phyloP scores from a whole-genome alignment of 306 rosid genomes.

The Cucurbita pepo region DNA sequence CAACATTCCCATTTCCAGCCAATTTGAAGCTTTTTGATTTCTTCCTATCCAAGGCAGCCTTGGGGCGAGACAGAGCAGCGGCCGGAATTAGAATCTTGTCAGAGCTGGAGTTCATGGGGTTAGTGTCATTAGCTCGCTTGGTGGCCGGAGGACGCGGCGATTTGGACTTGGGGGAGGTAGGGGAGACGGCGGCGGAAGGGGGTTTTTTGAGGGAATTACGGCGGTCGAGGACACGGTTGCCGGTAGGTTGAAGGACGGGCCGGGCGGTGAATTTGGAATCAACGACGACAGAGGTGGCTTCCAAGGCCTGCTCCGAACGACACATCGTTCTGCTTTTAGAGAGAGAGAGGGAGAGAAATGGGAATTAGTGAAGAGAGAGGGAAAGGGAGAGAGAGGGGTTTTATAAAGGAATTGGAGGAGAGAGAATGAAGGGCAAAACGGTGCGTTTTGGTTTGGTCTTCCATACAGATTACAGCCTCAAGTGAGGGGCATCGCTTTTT shows the following conservation, averaged over 20 bases:
- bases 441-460: not conserved
- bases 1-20: not conserved
- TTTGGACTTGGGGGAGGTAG: conserved; percentile 47
- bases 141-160: conserved; percentile 67
- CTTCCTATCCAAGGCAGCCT: conserved; percentile 49
- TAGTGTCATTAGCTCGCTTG: conserved; percentile 60
- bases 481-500: conserved; percentile 6
- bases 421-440: not conserved
- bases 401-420: not conserved
- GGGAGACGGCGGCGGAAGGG: conserved; percentile 20
- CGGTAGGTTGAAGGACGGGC: conserved; percentile 79
- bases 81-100: conserved; percentile 41
- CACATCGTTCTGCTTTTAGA: conserved; percentile 32
- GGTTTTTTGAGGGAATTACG: conserved; percentile 50
- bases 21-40: conserved; percentile 76
- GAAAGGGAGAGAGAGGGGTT: not conserved
- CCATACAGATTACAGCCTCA: not conserved
- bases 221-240: conserved; percentile 61
- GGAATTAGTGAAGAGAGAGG: not conserved
- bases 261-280: conserved; percentile 57
- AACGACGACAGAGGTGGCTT: conserved; percentile 2
- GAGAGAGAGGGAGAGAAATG: not conserved
- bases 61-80: conserved; percentile 26
- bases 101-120: conserved; percentile 40
- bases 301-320: conserved; percentile 48